Conservation (phyloP, 345 rosid species). For the Hirschfeldia incana region DNA sequence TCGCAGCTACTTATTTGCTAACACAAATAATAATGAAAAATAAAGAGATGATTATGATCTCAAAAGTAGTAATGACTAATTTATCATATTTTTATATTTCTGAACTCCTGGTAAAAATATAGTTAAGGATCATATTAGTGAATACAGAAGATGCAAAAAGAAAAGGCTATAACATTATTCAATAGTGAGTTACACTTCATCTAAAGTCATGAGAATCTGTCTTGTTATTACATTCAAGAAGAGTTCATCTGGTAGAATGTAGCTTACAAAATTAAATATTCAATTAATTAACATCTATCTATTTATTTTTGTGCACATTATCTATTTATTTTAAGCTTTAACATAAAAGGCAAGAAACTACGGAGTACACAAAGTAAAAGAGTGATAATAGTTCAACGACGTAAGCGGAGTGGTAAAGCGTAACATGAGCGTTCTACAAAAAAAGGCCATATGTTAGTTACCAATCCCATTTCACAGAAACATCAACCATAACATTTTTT, state of each 20-base stretch:
- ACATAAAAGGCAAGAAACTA: neutral
- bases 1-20: too few species aligned
- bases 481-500: neutral
- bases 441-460: neutral
- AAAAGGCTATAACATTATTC: neutral
- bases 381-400: constrained; percentile 5
- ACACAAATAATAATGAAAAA: neutral
- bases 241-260: neutral
- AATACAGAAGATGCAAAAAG: neutral
- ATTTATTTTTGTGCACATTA: neutral
- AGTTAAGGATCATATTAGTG: neutral
- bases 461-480: neutral
- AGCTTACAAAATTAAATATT: neutral
- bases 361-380: neutral
- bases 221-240: neutral
- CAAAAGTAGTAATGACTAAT: neutral
- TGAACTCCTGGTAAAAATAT: neutral
- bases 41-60: neutral
- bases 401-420: constrained; percentile 2
- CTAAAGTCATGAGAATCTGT: neutral
- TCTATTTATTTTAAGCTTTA: neutral
- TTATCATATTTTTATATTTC: neutral
- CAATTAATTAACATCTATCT: neutral
- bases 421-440: neutral
- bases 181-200: neutral